phyloP scores from a whole-genome alignment of 148 eudicot species.

The Linanthus parryae region DNA sequence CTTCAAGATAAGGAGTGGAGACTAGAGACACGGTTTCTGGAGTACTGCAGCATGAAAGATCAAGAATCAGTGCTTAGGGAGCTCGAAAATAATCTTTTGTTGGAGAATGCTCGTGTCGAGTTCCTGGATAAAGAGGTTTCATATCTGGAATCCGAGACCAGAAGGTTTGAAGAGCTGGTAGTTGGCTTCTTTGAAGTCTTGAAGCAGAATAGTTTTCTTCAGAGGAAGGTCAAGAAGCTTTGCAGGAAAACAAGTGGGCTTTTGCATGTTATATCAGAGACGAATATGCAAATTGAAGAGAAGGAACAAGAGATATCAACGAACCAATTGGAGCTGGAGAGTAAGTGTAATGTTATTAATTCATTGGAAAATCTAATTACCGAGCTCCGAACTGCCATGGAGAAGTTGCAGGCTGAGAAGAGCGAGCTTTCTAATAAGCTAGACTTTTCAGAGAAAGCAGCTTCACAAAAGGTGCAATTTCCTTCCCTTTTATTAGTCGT shows the following conservation, averaged over 20 bases:
- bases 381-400: conserved; percentile 23
- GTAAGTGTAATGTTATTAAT: conserved; percentile 5
- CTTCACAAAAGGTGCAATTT: conserved; percentile 22
- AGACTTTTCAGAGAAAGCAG: conserved; percentile 18
- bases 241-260: conserved; percentile 21
- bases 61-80: conserved; percentile 32
- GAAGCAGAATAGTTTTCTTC: conserved; percentile 27
- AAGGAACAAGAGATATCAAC: conserved; percentile 22
- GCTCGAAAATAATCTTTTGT: conserved; percentile 18
- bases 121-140: conserved; percentile 30
- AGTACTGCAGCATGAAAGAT: conserved; percentile 34
- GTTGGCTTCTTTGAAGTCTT: conserved; percentile 20
- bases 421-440: conserved; percentile 21
- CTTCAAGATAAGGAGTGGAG: conserved; percentile 26
- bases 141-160: conserved; percentile 17
- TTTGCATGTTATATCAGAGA: conserved; percentile 18
- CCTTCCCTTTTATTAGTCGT: neutral
- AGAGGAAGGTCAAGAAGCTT: conserved; percentile 36
- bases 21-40: conserved; percentile 24
- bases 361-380: conserved; percentile 22
- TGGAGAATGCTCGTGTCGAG: conserved; percentile 36
- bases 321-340: conserved; percentile 24
- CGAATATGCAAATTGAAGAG: conserved; percentile 24
- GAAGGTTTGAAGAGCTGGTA: conserved; percentile 25
- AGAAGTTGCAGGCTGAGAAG: conserved; percentile 33